phyloP scores from a whole-genome alignment of 306 rosid genomes.

The Fagus crenata region DNA sequence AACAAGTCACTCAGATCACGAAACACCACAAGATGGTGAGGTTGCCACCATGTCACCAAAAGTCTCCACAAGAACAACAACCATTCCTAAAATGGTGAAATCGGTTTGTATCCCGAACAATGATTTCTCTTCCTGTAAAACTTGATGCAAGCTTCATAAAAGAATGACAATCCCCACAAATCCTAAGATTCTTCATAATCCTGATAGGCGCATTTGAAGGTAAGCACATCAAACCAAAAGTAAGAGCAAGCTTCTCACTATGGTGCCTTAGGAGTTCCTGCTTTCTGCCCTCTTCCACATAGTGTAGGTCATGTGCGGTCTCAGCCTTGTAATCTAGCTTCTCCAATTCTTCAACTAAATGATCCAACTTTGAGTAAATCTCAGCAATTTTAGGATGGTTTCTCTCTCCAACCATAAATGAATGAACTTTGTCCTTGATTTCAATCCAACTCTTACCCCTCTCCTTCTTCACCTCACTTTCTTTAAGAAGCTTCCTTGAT shows the following conservation, averaged over 20 bases:
- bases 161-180: slow-evolving; percentile 86
- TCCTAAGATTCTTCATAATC: slow-evolving; percentile 89
- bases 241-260: slow-evolving; percentile 81
- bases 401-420: slow-evolving; percentile 75
- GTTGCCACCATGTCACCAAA: slow-evolving; percentile 54
- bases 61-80: slow-evolving; percentile 62
- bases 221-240: slow-evolving; percentile 71
- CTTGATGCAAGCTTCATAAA: slow-evolving; percentile 71
- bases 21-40: background rate
- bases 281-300: slow-evolving; percentile 66
- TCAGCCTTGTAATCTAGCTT: slow-evolving; percentile 58
- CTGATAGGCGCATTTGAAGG: slow-evolving; percentile 65
- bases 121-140: slow-evolving; percentile 50
- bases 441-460: slow-evolving; percentile 88
- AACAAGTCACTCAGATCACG: background rate
- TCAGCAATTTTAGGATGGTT: slow-evolving; percentile 56
- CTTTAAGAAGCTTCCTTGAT: slow-evolving; percentile 66
- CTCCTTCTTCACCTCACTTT: slow-evolving; percentile 68
- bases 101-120: slow-evolving; percentile 75
- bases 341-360: slow-evolving; percentile 58
- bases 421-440: slow-evolving; percentile 64
- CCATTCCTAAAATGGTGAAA: slow-evolving; percentile 79
- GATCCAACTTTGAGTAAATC: slow-evolving; percentile 59
- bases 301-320: slow-evolving; percentile 61
- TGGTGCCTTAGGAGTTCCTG: slow-evolving; percentile 72